Evolutionary conservation across 2,329 filamentous ascomycete genomes (phyloP).

Genomic region (Colletotrichum sansevieriae): DNA sequence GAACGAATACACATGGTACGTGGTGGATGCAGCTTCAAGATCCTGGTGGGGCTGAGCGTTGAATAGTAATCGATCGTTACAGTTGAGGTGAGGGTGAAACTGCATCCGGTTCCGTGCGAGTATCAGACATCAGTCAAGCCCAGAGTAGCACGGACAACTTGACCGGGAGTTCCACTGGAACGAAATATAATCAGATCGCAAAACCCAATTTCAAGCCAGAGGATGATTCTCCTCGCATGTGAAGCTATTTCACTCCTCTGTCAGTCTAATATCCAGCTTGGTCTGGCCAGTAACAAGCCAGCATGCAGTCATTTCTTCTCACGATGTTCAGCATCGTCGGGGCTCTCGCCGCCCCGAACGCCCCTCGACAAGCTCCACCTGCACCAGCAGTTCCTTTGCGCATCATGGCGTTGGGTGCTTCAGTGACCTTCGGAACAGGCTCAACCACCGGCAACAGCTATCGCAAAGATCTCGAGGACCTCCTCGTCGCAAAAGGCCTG

Average conservation of each 20-base stretch:
- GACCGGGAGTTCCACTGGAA: background rate
- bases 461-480: slow-evolving; percentile 49
- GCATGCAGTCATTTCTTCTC: slow-evolving; percentile 8
- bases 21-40: background rate
- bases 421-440: slow-evolving; percentile 33
- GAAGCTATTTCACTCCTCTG: background rate
- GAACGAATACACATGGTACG: background rate
- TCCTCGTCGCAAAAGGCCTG: slow-evolving; percentile 24
- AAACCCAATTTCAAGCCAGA: background rate
- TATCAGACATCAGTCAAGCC: slow-evolving; percentile 30
- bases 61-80: slow-evolving; percentile 20
- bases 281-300: background rate
- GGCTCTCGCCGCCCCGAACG: background rate
- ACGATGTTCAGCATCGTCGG: background rate
- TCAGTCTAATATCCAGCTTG: background rate
- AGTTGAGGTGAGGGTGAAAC: slow-evolving; percentile 22
- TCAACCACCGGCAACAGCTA: slow-evolving; percentile 55
- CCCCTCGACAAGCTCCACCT: slow-evolving; percentile 22
- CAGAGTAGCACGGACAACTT: background rate
- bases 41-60: too few relatives aligned
- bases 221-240: background rate
- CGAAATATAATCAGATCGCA: background rate
- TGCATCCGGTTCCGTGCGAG: slow-evolving; percentile 31
- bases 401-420: slow-evolving; percentile 37
- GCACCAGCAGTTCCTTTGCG: slow-evolving; percentile 23